Percentiles rank a stretch among this genome's conserved stretches.
Evolutionary conservation across 2,329 filamentous ascomycete genomes (phyloP).

Genomic region (Diaporthe humulicola): DNA sequence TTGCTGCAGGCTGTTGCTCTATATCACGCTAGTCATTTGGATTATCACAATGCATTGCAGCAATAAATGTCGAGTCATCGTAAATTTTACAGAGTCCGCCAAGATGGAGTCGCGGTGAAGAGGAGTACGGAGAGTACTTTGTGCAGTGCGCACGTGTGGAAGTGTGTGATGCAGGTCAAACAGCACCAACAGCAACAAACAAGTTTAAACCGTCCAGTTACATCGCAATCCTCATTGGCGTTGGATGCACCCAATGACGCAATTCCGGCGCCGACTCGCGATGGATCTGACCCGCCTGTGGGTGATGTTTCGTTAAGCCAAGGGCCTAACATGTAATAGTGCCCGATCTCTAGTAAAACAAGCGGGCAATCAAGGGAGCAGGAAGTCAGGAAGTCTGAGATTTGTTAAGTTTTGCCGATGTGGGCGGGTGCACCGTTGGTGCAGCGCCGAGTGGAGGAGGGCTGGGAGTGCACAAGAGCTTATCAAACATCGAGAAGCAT

Average conservation of each 20-base stretch:
- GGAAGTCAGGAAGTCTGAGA: neutral
- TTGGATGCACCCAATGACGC: slow-evolving; percentile 15
- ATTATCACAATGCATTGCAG: slow-evolving; percentile 29
- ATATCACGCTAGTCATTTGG: slow-evolving; percentile 21
- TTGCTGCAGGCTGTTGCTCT: slow-evolving; percentile 17
- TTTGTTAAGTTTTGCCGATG: slow-evolving; percentile 28
- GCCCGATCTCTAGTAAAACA: slow-evolving; percentile 5
- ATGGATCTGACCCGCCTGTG: neutral
- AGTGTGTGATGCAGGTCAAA: neutral
- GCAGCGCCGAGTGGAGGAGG: neutral
- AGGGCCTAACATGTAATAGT: slow-evolving; percentile 21
- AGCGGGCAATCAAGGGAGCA: neutral
- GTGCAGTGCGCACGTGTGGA: neutral
- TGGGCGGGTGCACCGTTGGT: slow-evolving; percentile 8
- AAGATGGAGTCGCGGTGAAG: slow-evolving; percentile 15
- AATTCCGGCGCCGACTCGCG: slow-evolving; percentile 10
- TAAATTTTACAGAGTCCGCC: slow-evolving; percentile 4
- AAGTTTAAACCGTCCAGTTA: neutral
- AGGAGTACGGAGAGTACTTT: neutral
- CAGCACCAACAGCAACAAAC: neutral
- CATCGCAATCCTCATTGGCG: neutral
- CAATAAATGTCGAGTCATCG: slow-evolving; percentile 16
- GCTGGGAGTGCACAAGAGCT: slow-evolving; percentile 17
- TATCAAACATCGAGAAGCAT: slow-evolving; percentile 19
- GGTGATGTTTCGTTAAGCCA: slow-evolving; percentile 26